Percentiles rank a stretch among this genome's conserved stretches.
Conservation (phyloP, 768 basidiomycete genomes). For the Asterophora parasitica region DNA sequence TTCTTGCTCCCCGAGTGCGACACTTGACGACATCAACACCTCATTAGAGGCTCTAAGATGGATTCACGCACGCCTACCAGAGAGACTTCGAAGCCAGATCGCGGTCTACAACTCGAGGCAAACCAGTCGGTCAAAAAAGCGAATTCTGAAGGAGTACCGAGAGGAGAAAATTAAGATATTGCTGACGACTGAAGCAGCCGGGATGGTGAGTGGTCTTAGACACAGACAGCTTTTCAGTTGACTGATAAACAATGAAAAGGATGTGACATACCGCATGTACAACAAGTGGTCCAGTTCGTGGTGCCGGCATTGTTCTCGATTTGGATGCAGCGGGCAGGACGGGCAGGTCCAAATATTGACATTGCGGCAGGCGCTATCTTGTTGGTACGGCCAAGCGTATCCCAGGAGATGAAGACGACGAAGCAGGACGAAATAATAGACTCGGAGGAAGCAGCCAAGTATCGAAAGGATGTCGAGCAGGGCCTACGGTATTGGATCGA, state of each 20-base stretch:
- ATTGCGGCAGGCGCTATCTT: constrained; percentile 24
- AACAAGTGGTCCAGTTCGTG: constrained; percentile 23
- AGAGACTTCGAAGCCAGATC: too few species aligned
- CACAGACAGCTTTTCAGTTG: not conserved
- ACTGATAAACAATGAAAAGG: constrained; percentile 13
- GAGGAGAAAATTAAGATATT: constrained; percentile 21
- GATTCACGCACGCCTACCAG: too few species aligned
- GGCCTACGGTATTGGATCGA: too few species aligned
- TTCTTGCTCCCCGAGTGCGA: too few species aligned
- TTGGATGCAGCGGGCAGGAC: constrained; percentile 29
- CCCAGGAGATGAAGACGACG: too few species aligned
- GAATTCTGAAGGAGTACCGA: constrained; percentile 15
- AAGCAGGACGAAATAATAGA: too few species aligned
- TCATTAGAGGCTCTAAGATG: too few species aligned
- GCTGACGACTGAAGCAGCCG: constrained; percentile 25
- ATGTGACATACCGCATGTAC: constrained; percentile 25
- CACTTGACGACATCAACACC: too few species aligned
- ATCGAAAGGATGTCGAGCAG: too few species aligned
- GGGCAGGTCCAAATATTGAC: constrained; percentile 18
- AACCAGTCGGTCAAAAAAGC: constrained; percentile 9
- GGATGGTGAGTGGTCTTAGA: constrained; percentile 20
- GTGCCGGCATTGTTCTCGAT: constrained; percentile 26
- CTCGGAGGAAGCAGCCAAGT: too few species aligned
- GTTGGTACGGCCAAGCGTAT: too few species aligned
- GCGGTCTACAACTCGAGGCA: too few species aligned